Evolutionary conservation across 75 land plant genomes (phyloP), one percentile per base, ranked within the genome.

Genomic region (Picea glauca): DNA sequence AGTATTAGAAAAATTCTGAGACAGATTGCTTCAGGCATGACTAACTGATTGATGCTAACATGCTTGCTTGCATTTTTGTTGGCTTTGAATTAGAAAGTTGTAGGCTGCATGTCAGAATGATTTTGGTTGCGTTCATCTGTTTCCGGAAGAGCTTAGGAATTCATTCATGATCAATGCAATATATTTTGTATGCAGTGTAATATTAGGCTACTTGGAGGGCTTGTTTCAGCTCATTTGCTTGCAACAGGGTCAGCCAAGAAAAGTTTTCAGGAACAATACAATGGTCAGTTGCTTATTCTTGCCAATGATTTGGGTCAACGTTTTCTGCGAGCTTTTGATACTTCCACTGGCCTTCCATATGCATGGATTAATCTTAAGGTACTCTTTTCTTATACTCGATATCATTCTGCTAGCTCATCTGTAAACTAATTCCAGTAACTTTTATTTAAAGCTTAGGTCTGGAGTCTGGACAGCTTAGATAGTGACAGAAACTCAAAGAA

Each of bases 301-400:
- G 98, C 98, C 79, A 90, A 91, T 79, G 98, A 95, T 64, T 84
- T 95, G 74, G 98, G 96, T 5, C 81, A 67, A 12, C 88, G 95
- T 18, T 87, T 93, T 61, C 77, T 94, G 58, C 87, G 82, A 74
- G 94, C 97, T 20, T 94, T 94, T 82, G 82, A 90, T 77, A 92
- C 97, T 31, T 94, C 94, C 0, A 92, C 97, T 75, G 93, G 94
- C 5, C 81, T 94, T 81, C 97, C 97, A 21, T 94, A 90, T 90
- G 97, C 95, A 60, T 94, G 97, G 97, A 85, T 94, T 78, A 94
- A 94, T 81, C 78, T 94, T 50, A 94, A 92, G 94, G 97, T 87
- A 40, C 18, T 21, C 38, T 31, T 56, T 74, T 32, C 50, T 63
- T 43, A 18, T 64, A 43, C 74, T 50, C 18, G 6, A 35, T 21